phyloP scores from a whole-genome alignment of 495 filamentous ascomycete species.

The Lasiosphaeria ovina region DNA sequence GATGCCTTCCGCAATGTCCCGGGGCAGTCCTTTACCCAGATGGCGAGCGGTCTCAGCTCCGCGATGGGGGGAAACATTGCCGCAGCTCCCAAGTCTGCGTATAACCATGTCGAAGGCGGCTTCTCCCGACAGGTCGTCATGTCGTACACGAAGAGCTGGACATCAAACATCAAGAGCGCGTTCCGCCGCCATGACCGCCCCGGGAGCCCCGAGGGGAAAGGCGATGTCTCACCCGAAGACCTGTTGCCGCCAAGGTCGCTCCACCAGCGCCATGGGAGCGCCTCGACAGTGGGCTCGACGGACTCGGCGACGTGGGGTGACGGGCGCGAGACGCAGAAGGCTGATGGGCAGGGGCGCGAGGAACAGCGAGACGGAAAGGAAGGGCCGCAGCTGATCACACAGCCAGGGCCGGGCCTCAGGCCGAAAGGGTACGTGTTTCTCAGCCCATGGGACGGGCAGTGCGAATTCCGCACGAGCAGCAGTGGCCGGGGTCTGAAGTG shows the following conservation, averaged over 20 bases:
- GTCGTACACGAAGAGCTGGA: slow-evolving; percentile 46
- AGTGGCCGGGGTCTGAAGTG: slow-evolving; percentile 74
- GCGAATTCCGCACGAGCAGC: slow-evolving; percentile 75
- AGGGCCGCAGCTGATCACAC: slow-evolving; percentile 33
- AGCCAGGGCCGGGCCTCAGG: slow-evolving; percentile 44
- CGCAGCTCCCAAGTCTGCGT: neutral
- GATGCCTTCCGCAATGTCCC: slow-evolving; percentile 34
- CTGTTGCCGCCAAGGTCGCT: slow-evolving; percentile 14
- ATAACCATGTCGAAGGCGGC: slow-evolving; percentile 23
- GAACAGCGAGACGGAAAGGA: slow-evolving; percentile 3
- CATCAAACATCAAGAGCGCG: slow-evolving; percentile 39
- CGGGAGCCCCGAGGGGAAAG: slow-evolving; percentile 20
- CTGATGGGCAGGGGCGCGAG: slow-evolving; percentile 7
- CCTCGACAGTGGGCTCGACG: slow-evolving; percentile 35
- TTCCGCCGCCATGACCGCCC: slow-evolving; percentile 33
- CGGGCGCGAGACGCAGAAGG: neutral
- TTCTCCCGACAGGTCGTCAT: slow-evolving; percentile 52
- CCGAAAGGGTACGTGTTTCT: slow-evolving; percentile 62
- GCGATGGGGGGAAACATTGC: neutral
- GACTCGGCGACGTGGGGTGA: slow-evolving; percentile 34
- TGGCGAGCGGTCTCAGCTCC: slow-evolving; percentile 13
- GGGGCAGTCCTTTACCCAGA: slow-evolving; percentile 25
- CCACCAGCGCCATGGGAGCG: slow-evolving; percentile 36
- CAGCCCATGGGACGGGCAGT: slow-evolving; percentile 83
- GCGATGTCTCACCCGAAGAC: slow-evolving; percentile 19